Evolutionary conservation across 768 basidiomycete species (phyloP).

Genomic region (Phallus indusiatus): DNA sequence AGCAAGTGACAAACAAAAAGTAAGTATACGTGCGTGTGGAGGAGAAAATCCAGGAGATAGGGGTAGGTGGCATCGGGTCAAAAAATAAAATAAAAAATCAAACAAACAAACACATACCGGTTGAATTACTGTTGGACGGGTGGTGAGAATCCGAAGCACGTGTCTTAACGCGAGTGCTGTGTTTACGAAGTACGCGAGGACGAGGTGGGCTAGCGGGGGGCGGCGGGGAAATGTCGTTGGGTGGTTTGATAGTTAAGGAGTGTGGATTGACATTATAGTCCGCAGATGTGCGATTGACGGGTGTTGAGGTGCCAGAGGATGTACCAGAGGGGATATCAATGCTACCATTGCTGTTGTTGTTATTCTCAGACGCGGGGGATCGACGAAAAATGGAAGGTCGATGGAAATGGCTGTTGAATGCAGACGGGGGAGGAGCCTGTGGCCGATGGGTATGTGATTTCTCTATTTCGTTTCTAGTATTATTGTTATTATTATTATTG

Average conservation of each 20-base stretch:
- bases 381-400: constrained; percentile 5
- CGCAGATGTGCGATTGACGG: not conserved
- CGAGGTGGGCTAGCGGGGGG: not conserved
- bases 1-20: not conserved
- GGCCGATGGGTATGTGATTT: not conserved
- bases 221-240: not conserved
- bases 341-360: not conserved
- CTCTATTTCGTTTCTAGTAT: constrained; percentile 1
- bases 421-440: not conserved
- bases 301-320: not conserved
- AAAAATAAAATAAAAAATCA: no score
- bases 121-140: not conserved
- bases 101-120: constrained; percentile 1
- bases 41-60: not conserved
- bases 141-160: not conserved
- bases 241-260: not conserved
- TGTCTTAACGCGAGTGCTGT: not conserved
- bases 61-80: no score
- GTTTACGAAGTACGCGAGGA: constrained; percentile 7
- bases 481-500: no score
- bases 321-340: not conserved
- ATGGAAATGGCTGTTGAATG: not conserved
- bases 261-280: not conserved
- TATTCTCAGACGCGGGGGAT: not conserved
- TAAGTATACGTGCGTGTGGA: not conserved